Percentiles rank a stretch among this genome's conserved stretches.
Conservation (phyloP, 2,329 filamentous ascomycete genomes). For the Botrytis paeoniae region DNA sequence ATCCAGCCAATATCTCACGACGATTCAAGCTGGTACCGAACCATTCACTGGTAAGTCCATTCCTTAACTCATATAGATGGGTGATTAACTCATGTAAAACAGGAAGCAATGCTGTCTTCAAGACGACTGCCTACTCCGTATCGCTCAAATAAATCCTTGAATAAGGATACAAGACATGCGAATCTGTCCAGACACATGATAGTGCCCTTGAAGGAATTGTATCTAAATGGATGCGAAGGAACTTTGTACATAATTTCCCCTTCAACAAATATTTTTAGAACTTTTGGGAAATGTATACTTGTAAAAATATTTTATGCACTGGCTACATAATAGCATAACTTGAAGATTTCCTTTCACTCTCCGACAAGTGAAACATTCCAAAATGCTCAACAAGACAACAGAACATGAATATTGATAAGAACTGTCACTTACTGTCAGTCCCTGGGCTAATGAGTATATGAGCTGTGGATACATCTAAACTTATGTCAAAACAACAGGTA, state of each 20-base stretch:
- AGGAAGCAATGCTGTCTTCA: constrained; percentile 47
- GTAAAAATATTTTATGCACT: neutral
- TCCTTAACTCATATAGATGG: no score
- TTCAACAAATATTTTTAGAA: neutral
- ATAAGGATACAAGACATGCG: neutral
- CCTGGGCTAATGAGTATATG: neutral
- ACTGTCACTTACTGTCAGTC: no score
- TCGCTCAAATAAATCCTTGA: constrained; percentile 18
- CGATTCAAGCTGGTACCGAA: constrained; percentile 55
- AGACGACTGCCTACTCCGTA: constrained; percentile 39
- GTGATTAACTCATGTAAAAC: neutral
- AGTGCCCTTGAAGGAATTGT: no score
- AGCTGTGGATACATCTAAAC: no score
- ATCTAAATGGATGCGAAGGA: neutral
- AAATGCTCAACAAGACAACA: neutral
- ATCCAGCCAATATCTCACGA: constrained; percentile 51
- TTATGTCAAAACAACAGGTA: neutral
- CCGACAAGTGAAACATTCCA: neutral
- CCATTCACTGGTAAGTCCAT: constrained; percentile 45
- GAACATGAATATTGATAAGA: neutral
- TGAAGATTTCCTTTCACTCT: neutral
- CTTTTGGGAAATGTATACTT: neutral
- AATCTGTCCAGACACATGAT: no score
- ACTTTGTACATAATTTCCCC: neutral
- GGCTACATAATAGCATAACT: neutral